These are phyloP conservation scores for Hypoxylon rubiginosum DNA, from an alignment of 2,329 filamentous ascomycete genomes.

Conservation along the genomic window DNA sequence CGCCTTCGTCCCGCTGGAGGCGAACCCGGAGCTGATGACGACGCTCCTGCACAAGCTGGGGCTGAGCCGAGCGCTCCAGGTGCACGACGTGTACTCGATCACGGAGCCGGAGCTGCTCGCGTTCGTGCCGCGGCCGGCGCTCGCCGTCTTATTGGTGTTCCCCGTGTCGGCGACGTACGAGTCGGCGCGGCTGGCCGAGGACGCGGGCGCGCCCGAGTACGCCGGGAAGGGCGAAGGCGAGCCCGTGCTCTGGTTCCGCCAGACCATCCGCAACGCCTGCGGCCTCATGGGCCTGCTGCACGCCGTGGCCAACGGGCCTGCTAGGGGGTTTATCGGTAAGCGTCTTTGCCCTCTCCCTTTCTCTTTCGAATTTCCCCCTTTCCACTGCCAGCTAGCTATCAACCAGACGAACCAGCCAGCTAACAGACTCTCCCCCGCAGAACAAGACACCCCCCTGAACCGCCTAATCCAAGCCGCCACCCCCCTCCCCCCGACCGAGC, in stretches of 20 bases:
- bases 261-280: constrained; percentile 95
- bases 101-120: constrained; percentile 86
- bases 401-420: constrained; percentile 55
- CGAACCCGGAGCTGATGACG: constrained; percentile 91
- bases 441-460: constrained; percentile 69
- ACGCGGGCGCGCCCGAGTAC: constrained; percentile 74
- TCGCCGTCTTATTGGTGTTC: constrained; percentile 92
- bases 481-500: constrained; percentile 73
- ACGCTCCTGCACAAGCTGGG: constrained; percentile 85
- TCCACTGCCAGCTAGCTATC: constrained; percentile 38
- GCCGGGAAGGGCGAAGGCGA: constrained; percentile 75
- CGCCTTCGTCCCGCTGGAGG: constrained; percentile 73
- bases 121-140: constrained; percentile 88
- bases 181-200: constrained; percentile 79
- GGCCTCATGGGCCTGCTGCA: constrained; percentile 91
- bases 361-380: neutral
- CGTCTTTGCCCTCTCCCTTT: constrained; percentile 45
- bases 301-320: constrained; percentile 81
- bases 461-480: constrained; percentile 77
- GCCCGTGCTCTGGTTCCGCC: constrained; percentile 91
- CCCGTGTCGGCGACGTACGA: constrained; percentile 86
- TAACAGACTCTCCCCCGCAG: constrained; percentile 46
- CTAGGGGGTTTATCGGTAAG: constrained; percentile 69
- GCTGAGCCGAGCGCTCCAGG: constrained; percentile 79
- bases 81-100: constrained; percentile 94